Percentiles rank a stretch among this genome's conserved stretches.
These are phyloP conservation scores for Ustilago xerochloae DNA, from an alignment of 1,284 basidiomycete genomes.

Conservation along the genomic window DNA sequence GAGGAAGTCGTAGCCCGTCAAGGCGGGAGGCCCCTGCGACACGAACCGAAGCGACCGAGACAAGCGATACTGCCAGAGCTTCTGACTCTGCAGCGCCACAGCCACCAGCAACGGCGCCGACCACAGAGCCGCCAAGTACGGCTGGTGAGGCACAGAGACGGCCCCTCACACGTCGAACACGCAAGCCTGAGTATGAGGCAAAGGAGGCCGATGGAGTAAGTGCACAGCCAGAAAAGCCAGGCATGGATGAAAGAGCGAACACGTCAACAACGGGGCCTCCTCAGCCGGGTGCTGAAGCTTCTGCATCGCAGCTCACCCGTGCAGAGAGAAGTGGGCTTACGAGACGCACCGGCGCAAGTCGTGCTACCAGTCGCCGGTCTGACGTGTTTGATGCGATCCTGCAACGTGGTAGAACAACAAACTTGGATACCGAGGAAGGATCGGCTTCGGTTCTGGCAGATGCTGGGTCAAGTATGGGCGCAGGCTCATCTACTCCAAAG, in stretches of 20 bases:
- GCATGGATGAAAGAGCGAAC: no score
- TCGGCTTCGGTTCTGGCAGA: background rate
- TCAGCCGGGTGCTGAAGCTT: background rate
- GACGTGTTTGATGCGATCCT: conserved; percentile 46
- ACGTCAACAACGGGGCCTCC: no score
- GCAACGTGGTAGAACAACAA: background rate
- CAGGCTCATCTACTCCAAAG: conserved; percentile 8
- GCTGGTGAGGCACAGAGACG: conserved; percentile 19
- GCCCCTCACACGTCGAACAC: conserved; percentile 42
- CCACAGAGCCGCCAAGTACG: background rate
- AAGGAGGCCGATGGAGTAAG: background rate
- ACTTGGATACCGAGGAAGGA: background rate
- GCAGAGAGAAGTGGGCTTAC: conserved; percentile 31
- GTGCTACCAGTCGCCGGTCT: conserved; percentile 27
- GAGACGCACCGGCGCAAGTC: conserved; percentile 34
- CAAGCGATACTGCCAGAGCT: no score
- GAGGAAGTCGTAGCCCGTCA: background rate
- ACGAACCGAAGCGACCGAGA: background rate
- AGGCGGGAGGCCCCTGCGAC: background rate
- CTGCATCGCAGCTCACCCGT: conserved; percentile 17
- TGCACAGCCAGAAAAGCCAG: background rate
- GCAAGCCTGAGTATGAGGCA: conserved; percentile 11
- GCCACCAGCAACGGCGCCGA: background rate
- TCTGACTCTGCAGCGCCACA: no score
- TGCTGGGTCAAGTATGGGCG: no score